Percentiles rank a stretch among this genome's conserved stretches.
These are phyloP conservation scores for Boletales sp. DNA, from an alignment of 768 basidiomycete genomes.

Conservation along the genomic window DNA sequence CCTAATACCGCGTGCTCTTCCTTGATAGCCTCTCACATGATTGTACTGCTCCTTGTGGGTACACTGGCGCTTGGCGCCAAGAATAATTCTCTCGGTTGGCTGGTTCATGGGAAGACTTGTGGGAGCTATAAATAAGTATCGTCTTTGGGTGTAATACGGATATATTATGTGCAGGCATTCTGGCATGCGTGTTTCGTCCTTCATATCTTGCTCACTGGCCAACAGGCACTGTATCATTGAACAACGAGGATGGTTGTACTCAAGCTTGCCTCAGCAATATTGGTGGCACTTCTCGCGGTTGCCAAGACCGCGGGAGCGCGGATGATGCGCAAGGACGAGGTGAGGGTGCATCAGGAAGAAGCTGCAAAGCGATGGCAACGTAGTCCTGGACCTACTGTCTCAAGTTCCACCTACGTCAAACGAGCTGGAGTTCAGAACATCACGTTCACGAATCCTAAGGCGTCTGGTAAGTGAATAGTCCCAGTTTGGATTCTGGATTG, in stretches of 20 bases:
- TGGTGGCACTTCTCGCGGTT: slow-evolving; percentile 10
- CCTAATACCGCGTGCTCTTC: too few relatives aligned
- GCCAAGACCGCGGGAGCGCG: slow-evolving; percentile 10
- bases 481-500: background rate
- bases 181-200: too few relatives aligned
- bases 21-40: too few relatives aligned
- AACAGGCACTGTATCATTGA: too few relatives aligned
- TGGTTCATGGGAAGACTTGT: too few relatives aligned
- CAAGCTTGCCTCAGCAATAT: slow-evolving; percentile 2
- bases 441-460: slow-evolving; percentile 65
- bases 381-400: background rate
- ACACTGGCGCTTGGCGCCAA: too few relatives aligned
- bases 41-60: too few relatives aligned
- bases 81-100: too few relatives aligned
- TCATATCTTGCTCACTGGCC: too few relatives aligned
- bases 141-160: too few relatives aligned
- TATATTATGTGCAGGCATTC: too few relatives aligned
- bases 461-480: slow-evolving; percentile 43
- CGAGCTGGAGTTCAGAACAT: slow-evolving; percentile 48
- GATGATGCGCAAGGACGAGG: slow-evolving; percentile 36
- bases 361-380: slow-evolving; percentile 42
- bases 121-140: too few relatives aligned
- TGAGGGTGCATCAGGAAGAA: slow-evolving; percentile 43
- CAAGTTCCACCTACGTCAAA: background rate
- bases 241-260: slow-evolving; percentile 9